Evolutionary conservation across 2,329 filamentous ascomycete genomes (phyloP).

Genomic region (Ophiostoma tasmaniense): DNA sequence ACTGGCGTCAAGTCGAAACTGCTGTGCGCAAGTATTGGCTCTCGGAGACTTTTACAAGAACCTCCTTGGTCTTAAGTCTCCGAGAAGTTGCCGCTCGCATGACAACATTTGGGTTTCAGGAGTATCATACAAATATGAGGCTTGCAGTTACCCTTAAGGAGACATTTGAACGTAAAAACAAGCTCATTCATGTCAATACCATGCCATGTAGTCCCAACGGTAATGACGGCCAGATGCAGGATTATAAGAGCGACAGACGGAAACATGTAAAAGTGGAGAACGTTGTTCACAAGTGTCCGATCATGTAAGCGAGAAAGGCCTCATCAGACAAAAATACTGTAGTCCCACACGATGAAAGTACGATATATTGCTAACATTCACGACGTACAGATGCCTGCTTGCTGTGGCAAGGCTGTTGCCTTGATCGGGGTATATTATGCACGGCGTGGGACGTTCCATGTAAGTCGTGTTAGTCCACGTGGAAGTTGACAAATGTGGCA

Average conservation of each 20-base stretch:
- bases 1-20: neutral
- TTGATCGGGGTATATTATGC: neutral
- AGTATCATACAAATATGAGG: neutral
- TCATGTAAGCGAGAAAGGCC: no score
- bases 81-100: neutral
- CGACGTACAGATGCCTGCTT: neutral
- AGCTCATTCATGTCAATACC: neutral
- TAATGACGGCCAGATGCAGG: neutral
- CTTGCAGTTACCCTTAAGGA: neutral
- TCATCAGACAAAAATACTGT: no score
- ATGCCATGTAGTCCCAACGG: neutral
- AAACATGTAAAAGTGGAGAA: neutral
- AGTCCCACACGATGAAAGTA: no score
- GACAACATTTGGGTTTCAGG: neutral
- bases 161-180: neutral
- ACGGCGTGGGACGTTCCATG: neutral
- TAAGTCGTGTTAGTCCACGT: conserved; percentile 2
- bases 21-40: neutral
- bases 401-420: neutral
- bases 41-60: neutral
- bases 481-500: neutral
- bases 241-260: neutral
- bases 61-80: neutral
- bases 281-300: no score
- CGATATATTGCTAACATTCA: no score